Base-by-base conservation (phyloP, 1,284 basidiomycete species). In the Pseudozyma sp. region DNA sequence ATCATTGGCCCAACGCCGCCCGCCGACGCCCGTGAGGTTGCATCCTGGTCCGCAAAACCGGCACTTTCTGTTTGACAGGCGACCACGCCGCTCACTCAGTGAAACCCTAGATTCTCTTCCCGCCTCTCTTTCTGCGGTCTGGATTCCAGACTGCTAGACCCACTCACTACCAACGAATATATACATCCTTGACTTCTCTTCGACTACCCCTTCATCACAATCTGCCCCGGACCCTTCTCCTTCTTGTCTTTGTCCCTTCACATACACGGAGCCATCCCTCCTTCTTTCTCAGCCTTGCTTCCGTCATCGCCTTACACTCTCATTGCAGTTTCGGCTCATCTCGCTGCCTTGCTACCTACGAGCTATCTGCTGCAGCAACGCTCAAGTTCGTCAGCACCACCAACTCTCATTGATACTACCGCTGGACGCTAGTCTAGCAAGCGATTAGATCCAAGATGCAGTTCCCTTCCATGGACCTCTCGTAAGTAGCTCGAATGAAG, bases 391-490 rank as follows among this genome's bases (percentile, higher is more conserved):
- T 25, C 35, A 9, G 19, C 9, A 12, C n/a, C 19, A 12, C 14
- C 34, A n/a, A 43, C 52, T 6, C 38, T 36, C 18, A 39, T 40
- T 21, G n/a, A 42, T 16, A 34, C n/a, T 13, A 14, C 42, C 50
- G 25, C 52, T 42, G 51, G 47, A 52, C 40, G 35, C 35, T 39
- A 19, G 34, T 49, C 49, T 21, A 44, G 52, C 52, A 48, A 56
- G 57, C 49, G 42, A 13, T 43, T 10, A 31, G 14, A 18, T 14
- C 44, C 67, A 64, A 50, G 4, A 64, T 64, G 67, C 21, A 50
- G 34, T 65, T 61, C 42, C 68, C 68, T 7, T 11, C 64, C 56
- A 68, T 68, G 64, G 65, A 73, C 57, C 70, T 73, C 50, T 68
- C 61, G 61, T 61, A 68, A 68, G 65, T 61, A 21, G 10, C 11